phyloP scores from a whole-genome alignment of 2,329 filamentous ascomycete species.

The Colletotrichum costaricense region DNA sequence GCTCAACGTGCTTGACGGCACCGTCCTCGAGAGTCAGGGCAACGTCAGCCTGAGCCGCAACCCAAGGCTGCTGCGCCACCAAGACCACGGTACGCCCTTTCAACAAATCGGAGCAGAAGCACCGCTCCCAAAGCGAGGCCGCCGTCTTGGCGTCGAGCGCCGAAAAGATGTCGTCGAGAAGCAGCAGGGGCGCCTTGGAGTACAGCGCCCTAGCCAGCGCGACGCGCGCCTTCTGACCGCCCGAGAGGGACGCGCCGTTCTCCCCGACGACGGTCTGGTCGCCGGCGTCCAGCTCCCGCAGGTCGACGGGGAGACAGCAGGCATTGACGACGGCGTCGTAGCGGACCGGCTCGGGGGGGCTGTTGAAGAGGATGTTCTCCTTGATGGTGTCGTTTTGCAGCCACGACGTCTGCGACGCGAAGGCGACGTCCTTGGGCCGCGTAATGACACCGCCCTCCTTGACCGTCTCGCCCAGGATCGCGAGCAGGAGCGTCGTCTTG shows the following conservation, averaged over 20 bases:
- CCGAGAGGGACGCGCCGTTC: slow-evolving; percentile 65
- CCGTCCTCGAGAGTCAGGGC: slow-evolving; percentile 60
- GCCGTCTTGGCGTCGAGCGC: slow-evolving; percentile 70
- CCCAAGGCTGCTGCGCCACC: slow-evolving; percentile 67
- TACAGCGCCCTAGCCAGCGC: slow-evolving; percentile 68
- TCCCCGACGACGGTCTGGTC: slow-evolving; percentile 66
- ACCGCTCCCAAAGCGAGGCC: slow-evolving; percentile 65
- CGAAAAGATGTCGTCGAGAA: slow-evolving; percentile 70
- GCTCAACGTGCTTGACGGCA: slow-evolving; percentile 51
- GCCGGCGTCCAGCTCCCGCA: slow-evolving; percentile 60
- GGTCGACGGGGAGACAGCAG: slow-evolving; percentile 63
- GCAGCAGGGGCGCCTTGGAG: slow-evolving; percentile 63
- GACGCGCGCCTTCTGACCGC: slow-evolving; percentile 67
- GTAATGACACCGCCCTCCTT: slow-evolving; percentile 59
- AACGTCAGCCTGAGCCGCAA: slow-evolving; percentile 62
- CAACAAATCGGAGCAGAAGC: slow-evolving; percentile 67
- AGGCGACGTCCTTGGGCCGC: slow-evolving; percentile 64
- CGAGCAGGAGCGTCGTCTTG: slow-evolving; percentile 66
- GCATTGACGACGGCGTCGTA: slow-evolving; percentile 68
- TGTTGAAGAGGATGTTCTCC: slow-evolving; percentile 67
- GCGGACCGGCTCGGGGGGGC: slow-evolving; percentile 59
- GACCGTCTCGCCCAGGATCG: slow-evolving; percentile 66
- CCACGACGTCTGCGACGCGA: slow-evolving; percentile 68
- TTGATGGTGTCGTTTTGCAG: slow-evolving; percentile 67
- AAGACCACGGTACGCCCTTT: slow-evolving; percentile 65